These are phyloP conservation scores for Penicillium nucicola DNA, from an alignment of 495 filamentous ascomycete genomes.

Conservation along the genomic window DNA sequence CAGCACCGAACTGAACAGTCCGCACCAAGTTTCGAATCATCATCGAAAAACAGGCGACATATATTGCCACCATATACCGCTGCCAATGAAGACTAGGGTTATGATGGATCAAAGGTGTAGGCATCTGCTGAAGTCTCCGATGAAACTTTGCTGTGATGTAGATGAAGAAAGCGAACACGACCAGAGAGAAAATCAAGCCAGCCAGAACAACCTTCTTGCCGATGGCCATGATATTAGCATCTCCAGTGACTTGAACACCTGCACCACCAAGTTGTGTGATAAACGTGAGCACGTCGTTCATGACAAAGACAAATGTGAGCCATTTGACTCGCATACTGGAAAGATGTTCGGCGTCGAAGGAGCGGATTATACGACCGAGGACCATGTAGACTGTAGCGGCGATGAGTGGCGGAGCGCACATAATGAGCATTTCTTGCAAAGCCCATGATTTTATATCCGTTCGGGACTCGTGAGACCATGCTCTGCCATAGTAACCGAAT, in stretches of 20 bases:
- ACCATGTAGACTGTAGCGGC: conserved; percentile 60
- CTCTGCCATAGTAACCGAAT: conserved; percentile 47
- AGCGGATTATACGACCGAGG: conserved; percentile 50
- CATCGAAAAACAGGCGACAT: conserved; percentile 33
- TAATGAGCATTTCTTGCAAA: conserved; percentile 43
- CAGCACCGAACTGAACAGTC: conserved; percentile 38
- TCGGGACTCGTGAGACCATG: conserved; percentile 31
- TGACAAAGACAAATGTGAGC: conserved; percentile 34
- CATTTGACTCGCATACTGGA: conserved; percentile 24
- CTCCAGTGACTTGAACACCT: conserved; percentile 41
- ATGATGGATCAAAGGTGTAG: conserved; percentile 9
- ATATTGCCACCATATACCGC: conserved; percentile 37
- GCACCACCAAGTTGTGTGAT: conserved; percentile 34
- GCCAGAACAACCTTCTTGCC: conserved; percentile 31
- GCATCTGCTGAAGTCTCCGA: conserved; percentile 4
- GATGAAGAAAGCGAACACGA: conserved; percentile 30
- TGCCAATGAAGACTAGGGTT: conserved; percentile 21
- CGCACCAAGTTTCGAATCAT: conserved; percentile 41
- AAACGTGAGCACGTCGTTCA: conserved; percentile 36
- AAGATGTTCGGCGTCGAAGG: conserved; percentile 44
- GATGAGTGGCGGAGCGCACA: conserved; percentile 44
- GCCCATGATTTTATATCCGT: conserved; percentile 32
- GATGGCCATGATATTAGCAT: conserved; percentile 25
- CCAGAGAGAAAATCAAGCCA: conserved; percentile 31
- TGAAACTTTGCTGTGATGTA: conserved; percentile 25